Conservation (phyloP, 208 protist species). For the Trypanosoma caninum region DNA sequence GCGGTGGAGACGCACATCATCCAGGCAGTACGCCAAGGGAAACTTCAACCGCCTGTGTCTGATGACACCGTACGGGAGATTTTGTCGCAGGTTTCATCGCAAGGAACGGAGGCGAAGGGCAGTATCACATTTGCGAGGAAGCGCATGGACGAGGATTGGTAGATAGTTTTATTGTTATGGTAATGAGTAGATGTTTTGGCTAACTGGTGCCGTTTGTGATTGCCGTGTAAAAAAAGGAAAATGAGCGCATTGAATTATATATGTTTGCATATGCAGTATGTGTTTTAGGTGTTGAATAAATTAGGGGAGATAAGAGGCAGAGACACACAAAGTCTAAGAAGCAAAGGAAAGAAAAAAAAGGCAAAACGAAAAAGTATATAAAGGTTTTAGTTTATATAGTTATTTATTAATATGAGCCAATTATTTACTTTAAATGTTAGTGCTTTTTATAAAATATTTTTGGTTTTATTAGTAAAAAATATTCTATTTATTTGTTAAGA, state of each 20-base stretch:
- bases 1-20: conserved; percentile 89
- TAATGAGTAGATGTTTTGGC: too few relatives aligned
- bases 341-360: not conserved
- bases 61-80: conserved; percentile 85
- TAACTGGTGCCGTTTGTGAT: too few relatives aligned
- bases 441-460: too few relatives aligned
- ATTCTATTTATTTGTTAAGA: too few relatives aligned
- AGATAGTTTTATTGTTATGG: too few relatives aligned
- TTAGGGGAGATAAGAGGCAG: not conserved
- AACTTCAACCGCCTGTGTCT: conserved; percentile 82
- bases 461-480: too few relatives aligned
- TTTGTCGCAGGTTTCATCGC: conserved; percentile 49
- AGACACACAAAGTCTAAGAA: not conserved
- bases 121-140: conserved; percentile 89
- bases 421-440: too few relatives aligned
- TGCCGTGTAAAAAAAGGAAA: too few relatives aligned
- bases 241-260: too few relatives aligned
- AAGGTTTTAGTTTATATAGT: conserved; percentile 3
- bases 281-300: not conserved
- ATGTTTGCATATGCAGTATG: too few relatives aligned
- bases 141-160: conserved; percentile 90
- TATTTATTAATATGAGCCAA: too few relatives aligned
- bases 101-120: conserved; percentile 49
- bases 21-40: conserved; percentile 78
- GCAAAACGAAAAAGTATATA: not conserved